Evolutionary conservation across 148 eudicot genomes (phyloP), one percentile per base, ranked within the genome.

Genomic region (Suaeda aralocaspica): DNA sequence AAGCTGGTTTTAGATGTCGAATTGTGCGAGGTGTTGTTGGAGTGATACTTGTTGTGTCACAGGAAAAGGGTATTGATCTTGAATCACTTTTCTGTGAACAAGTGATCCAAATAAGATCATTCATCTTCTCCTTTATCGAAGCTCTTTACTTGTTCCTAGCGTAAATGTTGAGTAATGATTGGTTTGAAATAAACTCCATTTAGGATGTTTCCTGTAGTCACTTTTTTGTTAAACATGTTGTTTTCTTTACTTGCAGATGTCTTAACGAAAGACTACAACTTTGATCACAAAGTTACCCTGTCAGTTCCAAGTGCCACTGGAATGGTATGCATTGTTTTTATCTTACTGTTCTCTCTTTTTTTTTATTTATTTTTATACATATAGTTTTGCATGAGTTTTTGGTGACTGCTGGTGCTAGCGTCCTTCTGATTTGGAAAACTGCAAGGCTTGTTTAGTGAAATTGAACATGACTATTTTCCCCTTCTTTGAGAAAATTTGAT

Each of bases 211-310:
- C 24, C 21, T 44, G 33, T 10, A 22, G 0, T 62, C 66, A 14
- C 15, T n/a, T 24, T 26, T 66, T 59, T 66, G 25, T 53, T 25
- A n/a, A 36, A 41, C n/a, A 33, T 48, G 25, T 26, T 59, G 26
- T 4, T 65, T 67, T 19, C 24, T 52, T 78, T n/a, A 25, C 53
- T 29, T 78, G 68, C 90, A 92, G 98, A 89, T 83, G 88, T 92
- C 71, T 82, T 92, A 85, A 86, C 84, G 29, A 92, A 76, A 82
- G 98, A 92, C 80, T 92, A 92, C 89, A 88, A 85, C 74, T 86
- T 80, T 67, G 88, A 92, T 73, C 89, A 92, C 82, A 92, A 90
- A 77, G 76, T 92, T 70, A 74, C 81, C 33, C 72, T 92, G 46
- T 77, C 89, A 8, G 72, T 88, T 71, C 98, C 96, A 14, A 88